Conservation (phyloP, 1,139 yeast species). For the Zygoascus meyerae region DNA sequence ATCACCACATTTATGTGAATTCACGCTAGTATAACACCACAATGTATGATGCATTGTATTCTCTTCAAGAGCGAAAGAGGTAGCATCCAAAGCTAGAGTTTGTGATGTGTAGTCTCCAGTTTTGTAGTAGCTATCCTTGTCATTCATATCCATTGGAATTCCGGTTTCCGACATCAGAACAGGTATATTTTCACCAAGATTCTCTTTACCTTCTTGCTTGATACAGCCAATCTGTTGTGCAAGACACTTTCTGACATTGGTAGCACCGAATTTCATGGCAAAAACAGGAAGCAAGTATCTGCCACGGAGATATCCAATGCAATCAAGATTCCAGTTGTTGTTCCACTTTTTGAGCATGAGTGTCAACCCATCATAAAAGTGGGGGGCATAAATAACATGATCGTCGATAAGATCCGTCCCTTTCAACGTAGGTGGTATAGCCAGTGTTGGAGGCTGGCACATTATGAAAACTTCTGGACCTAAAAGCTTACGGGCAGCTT, state of each 20-base stretch:
- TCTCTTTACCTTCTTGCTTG: constrained; percentile 50
- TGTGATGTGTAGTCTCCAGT: constrained; percentile 63
- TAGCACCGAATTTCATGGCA: constrained; percentile 72
- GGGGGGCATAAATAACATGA: constrained; percentile 69
- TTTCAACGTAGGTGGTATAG: constrained; percentile 64
- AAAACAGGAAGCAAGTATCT: constrained; percentile 64
- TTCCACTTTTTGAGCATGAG: constrained; percentile 77
- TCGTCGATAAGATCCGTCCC: constrained; percentile 51
- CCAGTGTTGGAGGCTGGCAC: constrained; percentile 79
- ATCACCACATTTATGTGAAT: constrained; percentile 75
- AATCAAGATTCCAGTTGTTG: constrained; percentile 62
- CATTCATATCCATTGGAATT: constrained; percentile 89
- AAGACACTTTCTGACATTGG: constrained; percentile 64
- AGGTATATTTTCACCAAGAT: constrained; percentile 57
- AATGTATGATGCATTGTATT: constrained; percentile 62
- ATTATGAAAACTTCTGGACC: constrained; percentile 51
- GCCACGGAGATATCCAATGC: constrained; percentile 73
- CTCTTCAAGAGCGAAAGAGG: constrained; percentile 68
- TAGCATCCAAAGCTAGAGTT: constrained; percentile 71
- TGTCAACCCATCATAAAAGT: constrained; percentile 86
- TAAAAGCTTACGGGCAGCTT: constrained; percentile 41
- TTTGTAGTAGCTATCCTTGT: constrained; percentile 51
- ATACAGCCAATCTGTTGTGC: constrained; percentile 59
- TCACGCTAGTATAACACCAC: constrained; percentile 73
- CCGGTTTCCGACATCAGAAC: constrained; percentile 83